Evolutionary conservation across 495 filamentous ascomycete genomes (phyloP), one percentile per base, ranked within the genome.

Genomic region (Cudoniella acicularis): DNA sequence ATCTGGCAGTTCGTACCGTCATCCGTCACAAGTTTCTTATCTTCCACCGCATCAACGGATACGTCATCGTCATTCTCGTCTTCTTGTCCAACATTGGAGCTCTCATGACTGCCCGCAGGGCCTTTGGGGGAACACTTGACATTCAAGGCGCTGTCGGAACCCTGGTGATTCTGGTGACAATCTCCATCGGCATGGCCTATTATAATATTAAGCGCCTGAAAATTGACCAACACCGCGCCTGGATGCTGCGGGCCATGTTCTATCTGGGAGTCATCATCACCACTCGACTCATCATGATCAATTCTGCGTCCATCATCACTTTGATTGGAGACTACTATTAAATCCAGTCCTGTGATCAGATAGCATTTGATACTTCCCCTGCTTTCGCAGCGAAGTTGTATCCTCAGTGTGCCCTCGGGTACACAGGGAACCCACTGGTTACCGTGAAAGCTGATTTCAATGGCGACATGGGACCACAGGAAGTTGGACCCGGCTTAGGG

Each of bases 141-240:
- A 77, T 70, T 1, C 75, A 80, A 61, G 64, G 65, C 1, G 61
- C 62, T 11, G 60, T 73, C 3, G 73, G 70, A 9, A 10, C 70
- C 1, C 48, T 80, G 16, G 69, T 63, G 4, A 67, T 80, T 41
- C 26, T 76, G 30, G 72, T 73, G 20, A 60, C 73, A 3, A 47
- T 52, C 21, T 54, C 70, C 8, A 53, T 77, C 9, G 40, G 52
- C 8, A 57, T 77, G 61, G 77, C 78, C 18, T 75, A 71, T 40
- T 73, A 76, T 57, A 80, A 79, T 57, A 77, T 82, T 67, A 78
- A 76, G 64, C 62, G 71, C 10, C 64, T 80, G 17, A 79, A 80
- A 58, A 80, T 85, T 54, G 78, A 82, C 21, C 72, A 83, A 61
- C 82, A 85, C 57, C 70, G 81, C 1, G 73, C 73, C 10, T 85